phyloP scores from a whole-genome alignment of 768 basidiomycete genomes.

The Phlegmacium glaucopus region DNA sequence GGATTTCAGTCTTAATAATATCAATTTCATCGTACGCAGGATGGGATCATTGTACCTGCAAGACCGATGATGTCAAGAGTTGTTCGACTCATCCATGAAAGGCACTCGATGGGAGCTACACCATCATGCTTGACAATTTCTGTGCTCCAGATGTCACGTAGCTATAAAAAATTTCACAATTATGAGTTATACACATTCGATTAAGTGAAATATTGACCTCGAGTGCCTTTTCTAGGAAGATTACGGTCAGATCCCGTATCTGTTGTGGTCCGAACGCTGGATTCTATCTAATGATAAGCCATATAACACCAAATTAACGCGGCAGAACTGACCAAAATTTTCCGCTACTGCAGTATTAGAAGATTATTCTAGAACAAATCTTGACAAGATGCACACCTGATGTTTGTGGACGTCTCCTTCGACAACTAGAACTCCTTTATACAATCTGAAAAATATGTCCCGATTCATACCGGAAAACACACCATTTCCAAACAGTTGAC shows the following conservation, averaged over 20 bases:
- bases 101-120: slow-evolving; percentile 45
- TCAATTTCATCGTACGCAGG: no score
- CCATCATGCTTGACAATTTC: slow-evolving; percentile 29
- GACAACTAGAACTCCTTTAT: slow-evolving; percentile 44
- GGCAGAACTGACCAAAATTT: slow-evolving; percentile 32
- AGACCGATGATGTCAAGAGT: slow-evolving; percentile 78
- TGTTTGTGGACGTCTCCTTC: slow-evolving; percentile 41
- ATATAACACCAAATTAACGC: no score
- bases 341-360: slow-evolving; percentile 25
- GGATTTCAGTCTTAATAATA: background rate
- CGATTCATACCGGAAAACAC: background rate
- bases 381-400: slow-evolving; percentile 29
- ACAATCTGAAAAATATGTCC: background rate
- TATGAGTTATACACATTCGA: background rate
- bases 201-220: slow-evolving; percentile 28
- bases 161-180: slow-evolving; percentile 23
- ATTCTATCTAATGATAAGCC: slow-evolving; percentile 35
- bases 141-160: slow-evolving; percentile 44
- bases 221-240: slow-evolving; percentile 50
- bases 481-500: slow-evolving; percentile 42
- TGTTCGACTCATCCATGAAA: slow-evolving; percentile 60
- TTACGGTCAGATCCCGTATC: slow-evolving; percentile 48
- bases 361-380: no score
- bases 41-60: slow-evolving; percentile 42
- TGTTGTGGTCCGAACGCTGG: slow-evolving; percentile 62